phyloP scores from a whole-genome alignment of 306 rosid genomes.

The Prinsepia uniflora region DNA sequence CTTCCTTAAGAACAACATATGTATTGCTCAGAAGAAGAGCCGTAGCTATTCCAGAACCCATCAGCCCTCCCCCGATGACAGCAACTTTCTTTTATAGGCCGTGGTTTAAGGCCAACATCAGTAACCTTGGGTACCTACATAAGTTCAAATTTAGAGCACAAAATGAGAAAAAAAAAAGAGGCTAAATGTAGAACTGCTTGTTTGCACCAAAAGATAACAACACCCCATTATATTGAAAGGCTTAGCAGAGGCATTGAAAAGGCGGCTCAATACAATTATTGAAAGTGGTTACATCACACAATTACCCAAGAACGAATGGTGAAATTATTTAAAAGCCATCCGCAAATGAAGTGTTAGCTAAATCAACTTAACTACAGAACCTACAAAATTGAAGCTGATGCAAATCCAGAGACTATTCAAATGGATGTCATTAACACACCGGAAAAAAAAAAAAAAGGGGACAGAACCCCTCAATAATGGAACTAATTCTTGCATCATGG shows the following conservation, averaged over 20 bases:
- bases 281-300: background rate
- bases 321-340: background rate
- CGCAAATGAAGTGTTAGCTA: too few relatives aligned
- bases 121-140: constrained; percentile 86
- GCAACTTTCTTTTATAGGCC: constrained; percentile 81
- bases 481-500: constrained; percentile 21
- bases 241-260: background rate
- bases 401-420: background rate
- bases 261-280: background rate
- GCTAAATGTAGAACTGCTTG: background rate
- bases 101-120: constrained; percentile 85
- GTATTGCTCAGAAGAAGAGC: constrained; percentile 70
- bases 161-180: constrained; percentile 8
- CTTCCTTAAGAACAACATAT: constrained; percentile 78
- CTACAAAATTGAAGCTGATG: background rate
- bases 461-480: background rate
- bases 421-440: background rate
- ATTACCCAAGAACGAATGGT: background rate
- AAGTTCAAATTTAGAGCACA: constrained; percentile 17
- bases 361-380: background rate
- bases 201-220: background rate
- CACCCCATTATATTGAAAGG: background rate
- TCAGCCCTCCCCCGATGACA: constrained; percentile 93
- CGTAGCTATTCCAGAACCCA: constrained; percentile 99
- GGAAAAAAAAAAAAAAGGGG: background rate